Evolutionary conservation across 2,329 filamentous ascomycete species (phyloP).

Genomic region (Blumeria hordei): DNA sequence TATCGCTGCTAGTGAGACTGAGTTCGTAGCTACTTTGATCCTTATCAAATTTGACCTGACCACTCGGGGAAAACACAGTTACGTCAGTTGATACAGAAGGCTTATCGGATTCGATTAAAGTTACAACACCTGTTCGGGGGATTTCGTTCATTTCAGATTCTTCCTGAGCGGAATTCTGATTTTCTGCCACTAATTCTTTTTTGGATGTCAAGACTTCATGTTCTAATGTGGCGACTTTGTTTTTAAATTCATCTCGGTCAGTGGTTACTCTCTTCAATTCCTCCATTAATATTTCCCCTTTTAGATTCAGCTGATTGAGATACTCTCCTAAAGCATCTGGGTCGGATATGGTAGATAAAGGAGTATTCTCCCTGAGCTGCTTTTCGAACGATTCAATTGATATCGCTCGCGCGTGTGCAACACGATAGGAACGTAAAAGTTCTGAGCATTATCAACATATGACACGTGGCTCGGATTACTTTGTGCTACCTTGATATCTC

Average conservation of each 20-base stretch:
- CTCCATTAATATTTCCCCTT: constrained; percentile 80
- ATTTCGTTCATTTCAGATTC: neutral
- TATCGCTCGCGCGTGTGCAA: constrained; percentile 66
- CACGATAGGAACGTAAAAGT: constrained; percentile 70
- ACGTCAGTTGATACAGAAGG: neutral
- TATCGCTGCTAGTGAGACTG: constrained; percentile 46
- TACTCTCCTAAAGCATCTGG: constrained; percentile 72
- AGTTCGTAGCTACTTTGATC: constrained; percentile 18
- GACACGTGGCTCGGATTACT: neutral
- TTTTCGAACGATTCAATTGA: constrained; percentile 87
- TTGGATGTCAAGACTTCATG: constrained; percentile 34
- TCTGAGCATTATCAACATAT: constrained; percentile 25
- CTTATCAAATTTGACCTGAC: too few species aligned
- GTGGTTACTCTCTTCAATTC: constrained; percentile 70
- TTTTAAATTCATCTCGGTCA: constrained; percentile 60
- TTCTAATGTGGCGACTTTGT: constrained; percentile 46
- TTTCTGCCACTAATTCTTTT: constrained; percentile 30
- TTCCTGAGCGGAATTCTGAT: neutral
- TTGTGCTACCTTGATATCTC: constrained; percentile 50
- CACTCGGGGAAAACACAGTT: neutral
- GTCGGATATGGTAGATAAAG: constrained; percentile 68
- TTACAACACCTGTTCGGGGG: neutral
- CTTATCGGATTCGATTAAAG: neutral
- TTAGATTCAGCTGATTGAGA: constrained; percentile 61
- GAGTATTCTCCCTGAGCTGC: constrained; percentile 74